These are phyloP conservation scores for Aspergillus cavernicola DNA, from an alignment of 495 filamentous ascomycete species.

Conservation along the genomic window DNA sequence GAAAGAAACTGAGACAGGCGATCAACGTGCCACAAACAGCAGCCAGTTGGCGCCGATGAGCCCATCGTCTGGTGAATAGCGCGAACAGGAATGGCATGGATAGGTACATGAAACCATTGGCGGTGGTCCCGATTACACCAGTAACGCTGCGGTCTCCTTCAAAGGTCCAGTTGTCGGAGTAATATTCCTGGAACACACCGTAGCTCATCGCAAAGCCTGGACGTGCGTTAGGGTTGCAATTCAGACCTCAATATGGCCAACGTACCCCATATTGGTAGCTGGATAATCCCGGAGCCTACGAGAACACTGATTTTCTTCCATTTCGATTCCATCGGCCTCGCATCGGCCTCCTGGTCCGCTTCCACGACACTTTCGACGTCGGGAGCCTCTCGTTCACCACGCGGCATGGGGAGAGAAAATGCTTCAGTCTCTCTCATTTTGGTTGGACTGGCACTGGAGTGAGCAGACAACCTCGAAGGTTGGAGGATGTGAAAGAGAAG, in stretches of 20 bases:
- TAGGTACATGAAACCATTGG: slow-evolving; percentile 8
- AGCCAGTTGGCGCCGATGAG: slow-evolving; percentile 3
- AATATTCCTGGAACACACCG: slow-evolving; percentile 9
- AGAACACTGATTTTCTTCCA: slow-evolving; percentile 1
- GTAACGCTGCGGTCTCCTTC: slow-evolving; percentile 7
- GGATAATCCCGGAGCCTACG: slow-evolving; percentile 3
- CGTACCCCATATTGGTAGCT: slow-evolving; percentile 11
- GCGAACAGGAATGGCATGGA: slow-evolving; percentile 9
- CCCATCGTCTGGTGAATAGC: slow-evolving; percentile 7
- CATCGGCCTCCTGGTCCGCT: neutral
- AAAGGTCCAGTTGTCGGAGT: slow-evolving; percentile 6
- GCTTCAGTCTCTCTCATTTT: too few relatives aligned
- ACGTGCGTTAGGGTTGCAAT: neutral
- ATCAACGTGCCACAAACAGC: slow-evolving; percentile 5
- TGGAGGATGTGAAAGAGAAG: too few relatives aligned
- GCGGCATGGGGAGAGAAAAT: too few relatives aligned
- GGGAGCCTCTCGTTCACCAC: neutral
- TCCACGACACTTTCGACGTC: neutral
- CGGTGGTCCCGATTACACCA: slow-evolving; percentile 7
- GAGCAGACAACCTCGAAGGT: too few relatives aligned
- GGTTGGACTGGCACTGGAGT: too few relatives aligned
- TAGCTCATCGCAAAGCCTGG: slow-evolving; percentile 9
- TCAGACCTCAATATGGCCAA: neutral
- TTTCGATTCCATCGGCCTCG: neutral
- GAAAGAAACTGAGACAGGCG: slow-evolving; percentile 19